Percentiles rank a stretch among this genome's conserved stretches.
These are phyloP conservation scores for Quercus engelmannii DNA, from an alignment of 306 rosid genomes.

Conservation along the genomic window DNA sequence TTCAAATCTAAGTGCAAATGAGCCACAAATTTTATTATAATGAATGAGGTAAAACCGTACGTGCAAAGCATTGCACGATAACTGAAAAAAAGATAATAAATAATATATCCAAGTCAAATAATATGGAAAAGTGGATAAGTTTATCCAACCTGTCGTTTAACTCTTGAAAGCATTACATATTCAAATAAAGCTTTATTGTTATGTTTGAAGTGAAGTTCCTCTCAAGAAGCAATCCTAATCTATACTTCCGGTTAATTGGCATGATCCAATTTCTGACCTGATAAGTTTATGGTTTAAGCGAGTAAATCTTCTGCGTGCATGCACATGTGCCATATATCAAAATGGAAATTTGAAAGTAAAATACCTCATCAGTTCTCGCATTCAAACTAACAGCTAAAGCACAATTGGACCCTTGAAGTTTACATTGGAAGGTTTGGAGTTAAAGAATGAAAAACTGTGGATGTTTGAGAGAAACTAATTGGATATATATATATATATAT, in stretches of 20 bases:
- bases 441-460: too few species aligned
- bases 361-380: constrained; percentile 91
- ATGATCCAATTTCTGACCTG: constrained; percentile 92
- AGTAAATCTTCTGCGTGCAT: constrained; percentile 7
- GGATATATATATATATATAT: too few species aligned
- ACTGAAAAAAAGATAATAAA: not conserved
- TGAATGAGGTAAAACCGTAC: not conserved
- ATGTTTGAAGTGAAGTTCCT: constrained; percentile 59
- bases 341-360: constrained; percentile 2
- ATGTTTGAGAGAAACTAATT: too few species aligned
- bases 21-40: not conserved
- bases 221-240: constrained; percentile 65
- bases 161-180: constrained; percentile 90
- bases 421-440: too few species aligned
- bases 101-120: constrained; percentile 15
- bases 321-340: constrained; percentile 6
- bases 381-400: constrained; percentile 91
- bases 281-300: constrained; percentile 20
- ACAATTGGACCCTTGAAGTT: constrained; percentile 66
- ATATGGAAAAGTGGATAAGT: constrained; percentile 11
- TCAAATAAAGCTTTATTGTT: constrained; percentile 74
- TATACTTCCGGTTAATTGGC: constrained; percentile 86
- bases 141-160: constrained; percentile 64
- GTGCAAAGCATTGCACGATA: not conserved
- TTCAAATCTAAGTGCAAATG: not conserved